Base-by-base conservation (phyloP, 2,329 filamentous ascomycete genomes). In the Penicillium sp. region DNA sequence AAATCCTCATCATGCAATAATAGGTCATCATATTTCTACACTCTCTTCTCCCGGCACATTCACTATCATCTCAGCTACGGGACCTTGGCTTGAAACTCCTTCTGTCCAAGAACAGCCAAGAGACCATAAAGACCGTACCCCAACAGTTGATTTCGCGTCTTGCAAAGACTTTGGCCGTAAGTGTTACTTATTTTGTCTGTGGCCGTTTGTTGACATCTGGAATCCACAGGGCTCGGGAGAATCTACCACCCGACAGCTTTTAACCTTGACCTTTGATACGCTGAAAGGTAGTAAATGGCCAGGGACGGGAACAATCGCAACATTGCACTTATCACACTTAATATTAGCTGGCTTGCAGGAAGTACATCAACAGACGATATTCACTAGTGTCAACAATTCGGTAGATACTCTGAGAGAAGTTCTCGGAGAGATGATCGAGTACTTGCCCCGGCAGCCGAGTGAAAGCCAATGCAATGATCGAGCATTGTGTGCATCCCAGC, bases 131-230 rank as follows among this genome's bases (percentile, higher is more conserved):
- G 18, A 44, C 39, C 2, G 51, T 74, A 23, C 61, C 70, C 13
- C 39, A 51, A 14, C 51, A 62, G 18, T 53, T 62, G 26, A 49
- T 68, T 27, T 50, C 63, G 41, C 65, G 64, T 0, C 53, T 76
- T 14, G 59, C 77, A 26, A 67, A 74, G 47, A 69, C 74, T 56
- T 62, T 71, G 47, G 67, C 67, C 36, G 79, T 78, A 23, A 71
- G 75, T 52, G 58, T 76, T 26, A 70, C 72, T 47, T 55, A 61
- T 14, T 4, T 18, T 18, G 7, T 8, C 7, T n/a, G 8, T 13
- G n/a, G 23, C 2, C 7, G 46, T 27, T 4, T 34, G 9, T 38
- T 53, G 13, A 48, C 29, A 13, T 29, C 0, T 49, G 11, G 47
- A 30, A 14, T 36, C 0, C 67, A 55, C 19, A 63, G 55, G 53